phyloP scores from a whole-genome alignment of 805 yeast genomes.

The Sporopachydermia quercuum region DNA sequence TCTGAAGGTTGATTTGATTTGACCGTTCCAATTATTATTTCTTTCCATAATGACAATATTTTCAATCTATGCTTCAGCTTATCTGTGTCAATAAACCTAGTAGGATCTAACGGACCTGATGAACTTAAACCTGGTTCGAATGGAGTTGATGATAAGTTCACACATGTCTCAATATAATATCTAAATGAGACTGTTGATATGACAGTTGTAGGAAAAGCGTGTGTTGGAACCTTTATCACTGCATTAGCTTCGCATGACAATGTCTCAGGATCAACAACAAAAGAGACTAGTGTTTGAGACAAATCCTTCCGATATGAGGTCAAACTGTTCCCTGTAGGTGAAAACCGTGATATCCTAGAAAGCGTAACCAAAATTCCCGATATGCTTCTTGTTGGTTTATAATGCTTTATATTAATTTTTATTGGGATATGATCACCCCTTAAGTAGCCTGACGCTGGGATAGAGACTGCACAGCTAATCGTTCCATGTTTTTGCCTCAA shows the following conservation, averaged over 20 bases:
- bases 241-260: slow-evolving; percentile 43
- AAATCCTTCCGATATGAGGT: slow-evolving; percentile 70
- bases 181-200: slow-evolving; percentile 67
- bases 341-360: slow-evolving; percentile 63
- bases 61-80: slow-evolving; percentile 59
- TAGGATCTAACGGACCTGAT: slow-evolving; percentile 8
- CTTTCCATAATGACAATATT: slow-evolving; percentile 69
- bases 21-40: slow-evolving; percentile 68
- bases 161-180: slow-evolving; percentile 69
- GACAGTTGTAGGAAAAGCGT: slow-evolving; percentile 71
- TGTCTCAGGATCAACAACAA: slow-evolving; percentile 59
- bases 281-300: slow-evolving; percentile 60
- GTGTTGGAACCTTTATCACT: slow-evolving; percentile 61
- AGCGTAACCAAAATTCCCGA: slow-evolving; percentile 68
- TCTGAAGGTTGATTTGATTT: slow-evolving; percentile 18
- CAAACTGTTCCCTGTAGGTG: slow-evolving; percentile 40
- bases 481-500: slow-evolving; percentile 10
- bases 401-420: slow-evolving; percentile 49
- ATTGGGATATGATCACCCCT: slow-evolving; percentile 74
- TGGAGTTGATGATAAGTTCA: slow-evolving; percentile 50
- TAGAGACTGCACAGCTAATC: slow-evolving; percentile 28
- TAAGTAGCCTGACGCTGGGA: slow-evolving; percentile 53
- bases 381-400: slow-evolving; percentile 51
- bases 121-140: slow-evolving; percentile 17
- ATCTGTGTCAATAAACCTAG: slow-evolving; percentile 59